Percentiles rank a stretch among this genome's conserved stretches.
Conservation (phyloP, 805 yeast genomes). For the Wickerhamomyces rabaulensis region DNA sequence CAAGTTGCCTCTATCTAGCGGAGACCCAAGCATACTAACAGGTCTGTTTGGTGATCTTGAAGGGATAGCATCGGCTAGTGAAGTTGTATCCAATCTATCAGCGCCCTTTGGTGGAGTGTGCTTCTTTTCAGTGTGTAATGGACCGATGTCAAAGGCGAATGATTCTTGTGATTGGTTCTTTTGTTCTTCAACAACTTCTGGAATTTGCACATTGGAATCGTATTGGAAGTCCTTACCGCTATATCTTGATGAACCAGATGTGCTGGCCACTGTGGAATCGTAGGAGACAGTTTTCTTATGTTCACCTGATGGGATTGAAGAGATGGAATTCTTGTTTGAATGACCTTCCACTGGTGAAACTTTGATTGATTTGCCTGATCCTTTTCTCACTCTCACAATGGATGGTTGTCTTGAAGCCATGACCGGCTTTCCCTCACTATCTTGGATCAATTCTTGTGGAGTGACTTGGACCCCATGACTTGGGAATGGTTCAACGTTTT, state of each 20-base stretch:
- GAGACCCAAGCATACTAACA: constrained; percentile 9
- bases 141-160: constrained; percentile 19
- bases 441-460: neutral
- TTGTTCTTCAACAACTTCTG: neutral
- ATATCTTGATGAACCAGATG: constrained; percentile 8
- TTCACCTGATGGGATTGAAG: constrained; percentile 3
- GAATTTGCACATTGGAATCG: neutral
- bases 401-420: constrained; percentile 4
- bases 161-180: constrained; percentile 12
- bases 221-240: constrained; percentile 11
- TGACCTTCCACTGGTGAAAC: neutral
- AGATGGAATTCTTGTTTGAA: constrained; percentile 3
- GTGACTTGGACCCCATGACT: neutral
- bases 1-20: neutral
- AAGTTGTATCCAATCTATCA: constrained; percentile 11
- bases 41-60: constrained; percentile 26
- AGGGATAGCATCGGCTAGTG: constrained; percentile 19
- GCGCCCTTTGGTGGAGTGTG: constrained; percentile 1
- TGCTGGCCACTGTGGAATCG: constrained; percentile 3
- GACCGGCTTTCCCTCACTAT: constrained; percentile 4
- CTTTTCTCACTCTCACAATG: neutral
- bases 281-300: constrained; percentile 1
- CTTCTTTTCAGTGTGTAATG: constrained; percentile 15
- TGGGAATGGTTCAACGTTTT: neutral
- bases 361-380: neutral